These are phyloP conservation scores for Shiraia sp. DNA, from an alignment of 2,329 filamentous ascomycete genomes.

Conservation along the genomic window DNA sequence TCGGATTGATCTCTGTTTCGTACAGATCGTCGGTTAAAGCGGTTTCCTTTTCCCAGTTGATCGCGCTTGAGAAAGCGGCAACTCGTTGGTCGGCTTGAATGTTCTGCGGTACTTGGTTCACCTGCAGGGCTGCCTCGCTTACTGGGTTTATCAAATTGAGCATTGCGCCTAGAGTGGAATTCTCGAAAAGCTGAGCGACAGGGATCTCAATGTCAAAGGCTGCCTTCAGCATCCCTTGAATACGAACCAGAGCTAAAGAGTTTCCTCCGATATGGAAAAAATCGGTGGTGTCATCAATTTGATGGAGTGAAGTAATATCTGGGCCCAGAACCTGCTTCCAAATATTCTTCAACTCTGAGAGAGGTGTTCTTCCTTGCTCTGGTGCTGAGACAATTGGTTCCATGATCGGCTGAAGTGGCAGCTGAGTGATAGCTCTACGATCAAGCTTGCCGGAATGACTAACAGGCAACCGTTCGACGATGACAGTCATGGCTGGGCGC, in stretches of 20 bases:
- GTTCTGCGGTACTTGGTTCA: too few relatives aligned
- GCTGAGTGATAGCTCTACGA: slow-evolving; percentile 14
- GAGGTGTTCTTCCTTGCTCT: slow-evolving; percentile 3
- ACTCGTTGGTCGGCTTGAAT: too few relatives aligned
- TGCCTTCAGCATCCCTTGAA: slow-evolving; percentile 43
- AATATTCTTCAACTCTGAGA: slow-evolving; percentile 3
- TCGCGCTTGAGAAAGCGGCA: too few relatives aligned
- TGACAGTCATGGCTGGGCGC: slow-evolving; percentile 7
- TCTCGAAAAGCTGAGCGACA: slow-evolving; percentile 45
- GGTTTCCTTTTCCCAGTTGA: too few relatives aligned
- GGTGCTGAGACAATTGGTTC: slow-evolving; percentile 28
- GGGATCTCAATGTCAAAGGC: slow-evolving; percentile 36
- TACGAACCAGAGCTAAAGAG: slow-evolving; percentile 10
- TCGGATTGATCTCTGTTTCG: background rate
- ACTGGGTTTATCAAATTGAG: too few relatives aligned
- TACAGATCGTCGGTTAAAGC: background rate
- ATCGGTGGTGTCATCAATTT: slow-evolving; percentile 13
- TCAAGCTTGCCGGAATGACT: slow-evolving; percentile 15
- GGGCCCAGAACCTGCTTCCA: slow-evolving; percentile 16
- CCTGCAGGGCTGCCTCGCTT: too few relatives aligned
- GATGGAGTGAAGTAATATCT: slow-evolving; percentile 9
- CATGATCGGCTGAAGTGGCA: slow-evolving; percentile 11
- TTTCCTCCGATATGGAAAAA: slow-evolving; percentile 4
- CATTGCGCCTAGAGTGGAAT: slow-evolving; percentile 48
- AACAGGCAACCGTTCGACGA: slow-evolving; percentile 9